Percentiles rank a stretch among this genome's conserved stretches.
Conservation (phyloP, 2,329 filamentous ascomycete genomes). For the Arthrobotrys iridis region DNA sequence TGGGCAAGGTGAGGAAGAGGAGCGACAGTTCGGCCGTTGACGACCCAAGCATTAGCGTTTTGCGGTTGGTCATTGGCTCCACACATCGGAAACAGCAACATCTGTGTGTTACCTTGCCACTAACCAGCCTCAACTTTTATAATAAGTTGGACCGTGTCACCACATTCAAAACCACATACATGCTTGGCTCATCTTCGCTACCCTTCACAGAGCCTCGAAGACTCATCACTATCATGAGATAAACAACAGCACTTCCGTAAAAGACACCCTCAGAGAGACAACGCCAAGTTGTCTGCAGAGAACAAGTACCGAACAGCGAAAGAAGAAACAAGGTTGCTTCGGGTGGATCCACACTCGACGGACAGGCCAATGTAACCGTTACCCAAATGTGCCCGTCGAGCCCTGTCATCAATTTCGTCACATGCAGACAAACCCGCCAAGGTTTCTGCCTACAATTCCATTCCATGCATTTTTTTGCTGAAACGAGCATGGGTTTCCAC, state of each 20-base stretch:
- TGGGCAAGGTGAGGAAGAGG: conserved; percentile 6
- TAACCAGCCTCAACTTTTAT: conserved; percentile 23
- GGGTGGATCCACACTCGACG: conserved; percentile 35
- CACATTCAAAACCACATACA: neutral
- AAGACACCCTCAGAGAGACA: neutral
- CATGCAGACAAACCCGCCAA: conserved; percentile 40
- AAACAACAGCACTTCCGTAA: neutral
- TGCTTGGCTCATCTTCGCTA: neutral
- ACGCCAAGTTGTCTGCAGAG: conserved; percentile 17
- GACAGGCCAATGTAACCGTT: conserved; percentile 52
- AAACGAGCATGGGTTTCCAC: conserved; percentile 26
- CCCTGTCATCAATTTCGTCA: conserved; percentile 49
- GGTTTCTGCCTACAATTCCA: conserved; percentile 41
- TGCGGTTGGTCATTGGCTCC: neutral
- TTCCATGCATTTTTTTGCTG: conserved; percentile 16
- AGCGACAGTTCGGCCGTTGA: conserved; percentile 26
- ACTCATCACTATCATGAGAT: conserved; percentile 26
- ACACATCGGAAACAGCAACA: conserved; percentile 38
- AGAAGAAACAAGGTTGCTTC: conserved; percentile 54
- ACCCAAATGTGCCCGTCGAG: conserved; percentile 32
- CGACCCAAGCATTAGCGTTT: conserved; percentile 8
- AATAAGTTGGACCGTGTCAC: conserved; percentile 24
- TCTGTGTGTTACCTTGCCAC: conserved; percentile 49
- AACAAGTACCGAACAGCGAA: conserved; percentile 42
- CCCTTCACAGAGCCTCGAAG: neutral